phyloP scores from a whole-genome alignment of 2,329 filamentous ascomycete species.

The Trichoderma sp. region DNA sequence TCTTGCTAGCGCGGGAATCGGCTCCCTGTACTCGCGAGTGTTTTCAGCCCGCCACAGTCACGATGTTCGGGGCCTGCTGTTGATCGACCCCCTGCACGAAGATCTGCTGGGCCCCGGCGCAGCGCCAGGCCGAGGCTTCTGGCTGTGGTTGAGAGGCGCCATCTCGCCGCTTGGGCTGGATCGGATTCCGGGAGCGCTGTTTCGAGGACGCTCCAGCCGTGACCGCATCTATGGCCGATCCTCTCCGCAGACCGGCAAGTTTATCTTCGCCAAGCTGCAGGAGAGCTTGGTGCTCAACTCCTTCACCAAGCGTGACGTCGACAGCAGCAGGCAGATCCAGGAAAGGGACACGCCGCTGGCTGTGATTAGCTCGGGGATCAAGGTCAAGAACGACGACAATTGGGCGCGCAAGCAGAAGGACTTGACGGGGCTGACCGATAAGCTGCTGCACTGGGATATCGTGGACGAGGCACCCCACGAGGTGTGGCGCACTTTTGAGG shows the following conservation, averaged over 20 bases:
- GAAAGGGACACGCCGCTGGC: conserved; percentile 70
- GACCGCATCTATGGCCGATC: conserved; percentile 82
- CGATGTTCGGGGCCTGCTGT: conserved; percentile 72
- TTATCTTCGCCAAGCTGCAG: conserved; percentile 86
- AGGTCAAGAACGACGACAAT: conserved; percentile 60
- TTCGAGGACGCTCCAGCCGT: conserved; percentile 73
- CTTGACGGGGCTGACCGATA: conserved; percentile 73
- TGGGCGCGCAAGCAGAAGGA: conserved; percentile 89
- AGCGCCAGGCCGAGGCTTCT: conserved; percentile 68
- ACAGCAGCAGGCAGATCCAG: conserved; percentile 76
- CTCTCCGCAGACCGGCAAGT: conserved; percentile 76
- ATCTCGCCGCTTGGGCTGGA: conserved; percentile 85
- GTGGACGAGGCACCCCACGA: conserved; percentile 80
- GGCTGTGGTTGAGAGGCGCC: conserved; percentile 81
- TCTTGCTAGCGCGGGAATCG: conserved; percentile 79
- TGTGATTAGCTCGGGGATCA: conserved; percentile 76
- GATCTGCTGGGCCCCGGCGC: conserved; percentile 70
- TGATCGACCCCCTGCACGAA: conserved; percentile 88
- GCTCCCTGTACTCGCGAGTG: conserved; percentile 84
- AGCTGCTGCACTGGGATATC: conserved; percentile 79
- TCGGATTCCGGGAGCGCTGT: conserved; percentile 73
- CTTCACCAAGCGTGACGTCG: conserved; percentile 78
- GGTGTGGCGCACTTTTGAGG: conserved; percentile 75
- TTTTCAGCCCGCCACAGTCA: conserved; percentile 80
- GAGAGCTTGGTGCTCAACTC: conserved; percentile 85